Evolutionary conservation across 2,329 filamentous ascomycete genomes (phyloP).

Genomic region (Trichoderma pleuroti): DNA sequence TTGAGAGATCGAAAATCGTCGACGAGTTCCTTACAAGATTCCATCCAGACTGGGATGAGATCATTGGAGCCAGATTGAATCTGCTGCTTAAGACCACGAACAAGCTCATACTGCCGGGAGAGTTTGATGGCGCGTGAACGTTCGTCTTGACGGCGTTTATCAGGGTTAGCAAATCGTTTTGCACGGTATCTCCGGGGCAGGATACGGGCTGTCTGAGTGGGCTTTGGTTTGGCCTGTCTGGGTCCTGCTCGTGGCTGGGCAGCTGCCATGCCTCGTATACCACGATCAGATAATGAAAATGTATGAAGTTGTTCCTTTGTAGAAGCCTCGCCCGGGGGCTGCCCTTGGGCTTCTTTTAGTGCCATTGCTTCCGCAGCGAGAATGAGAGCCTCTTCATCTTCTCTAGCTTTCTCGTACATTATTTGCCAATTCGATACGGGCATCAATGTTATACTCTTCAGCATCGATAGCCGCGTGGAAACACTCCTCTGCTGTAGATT

Average conservation of each 20-base stretch:
- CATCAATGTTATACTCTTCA: slow-evolving; percentile 69
- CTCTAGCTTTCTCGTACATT: slow-evolving; percentile 75
- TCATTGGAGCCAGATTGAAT: slow-evolving; percentile 42
- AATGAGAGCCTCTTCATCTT: slow-evolving; percentile 72
- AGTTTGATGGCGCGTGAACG: slow-evolving; percentile 39
- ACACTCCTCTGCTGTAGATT: slow-evolving; percentile 69
- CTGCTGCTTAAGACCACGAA: slow-evolving; percentile 41
- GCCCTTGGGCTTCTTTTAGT: slow-evolving; percentile 50
- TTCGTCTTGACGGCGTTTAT: slow-evolving; percentile 44
- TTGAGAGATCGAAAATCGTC: slow-evolving; percentile 62
- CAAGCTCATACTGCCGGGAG: slow-evolving; percentile 42
- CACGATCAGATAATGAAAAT: neutral
- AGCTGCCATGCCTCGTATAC: neutral
- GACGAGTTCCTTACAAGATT: slow-evolving; percentile 55
- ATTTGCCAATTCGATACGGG: slow-evolving; percentile 74
- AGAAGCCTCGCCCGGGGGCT: slow-evolving; percentile 23
- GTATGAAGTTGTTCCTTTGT: neutral
- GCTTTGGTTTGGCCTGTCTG: slow-evolving; percentile 4
- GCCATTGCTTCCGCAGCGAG: slow-evolving; percentile 72
- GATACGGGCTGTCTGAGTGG: slow-evolving; percentile 18
- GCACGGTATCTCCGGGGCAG: slow-evolving; percentile 44
- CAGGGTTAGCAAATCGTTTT: slow-evolving; percentile 44
- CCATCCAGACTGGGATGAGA: slow-evolving; percentile 54
- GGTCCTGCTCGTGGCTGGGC: slow-evolving; percentile 7
- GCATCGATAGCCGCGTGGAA: slow-evolving; percentile 72